Conservation (phyloP, 176 grass and related monocot species). For the Aegilops tauschii region DNA sequence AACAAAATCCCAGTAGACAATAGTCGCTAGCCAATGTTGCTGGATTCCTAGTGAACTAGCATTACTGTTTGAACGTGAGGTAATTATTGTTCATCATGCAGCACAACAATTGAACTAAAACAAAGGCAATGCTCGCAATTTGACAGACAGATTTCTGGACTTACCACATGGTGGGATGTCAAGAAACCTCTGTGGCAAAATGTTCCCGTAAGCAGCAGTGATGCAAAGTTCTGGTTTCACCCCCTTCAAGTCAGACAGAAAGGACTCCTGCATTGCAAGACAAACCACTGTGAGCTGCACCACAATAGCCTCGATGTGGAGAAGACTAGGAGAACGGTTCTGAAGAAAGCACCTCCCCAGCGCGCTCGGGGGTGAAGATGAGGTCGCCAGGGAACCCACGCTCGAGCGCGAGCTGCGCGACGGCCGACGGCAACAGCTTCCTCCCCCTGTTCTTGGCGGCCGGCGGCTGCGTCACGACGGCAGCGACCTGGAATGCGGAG, state of each 20-base stretch:
- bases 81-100: neutral
- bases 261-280: conserved; percentile 59
- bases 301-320: neutral
- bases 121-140: neutral
- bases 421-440: conserved; percentile 68
- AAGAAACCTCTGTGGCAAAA: conserved; percentile 91
- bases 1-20: neutral
- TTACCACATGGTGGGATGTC: conserved; percentile 68
- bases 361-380: conserved; percentile 73
- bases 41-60: neutral
- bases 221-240: conserved; percentile 79
- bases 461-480: conserved; percentile 74
- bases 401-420: conserved; percentile 67
- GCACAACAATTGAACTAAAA: neutral
- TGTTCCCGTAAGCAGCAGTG: conserved; percentile 90
- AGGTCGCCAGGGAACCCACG: conserved; percentile 64
- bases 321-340: neutral
- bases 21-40: neutral
- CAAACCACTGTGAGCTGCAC: neutral
- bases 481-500: conserved; percentile 62
- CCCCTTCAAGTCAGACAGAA: conserved; percentile 63
- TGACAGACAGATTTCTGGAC: conserved; percentile 5
- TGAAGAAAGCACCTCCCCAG: conserved; percentile 45
- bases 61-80: conserved; percentile 9
- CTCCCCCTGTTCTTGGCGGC: conserved; percentile 63